phyloP scores from a whole-genome alignment of 352 stramenopile genomes.

The Globisporangium ultimum region DNA sequence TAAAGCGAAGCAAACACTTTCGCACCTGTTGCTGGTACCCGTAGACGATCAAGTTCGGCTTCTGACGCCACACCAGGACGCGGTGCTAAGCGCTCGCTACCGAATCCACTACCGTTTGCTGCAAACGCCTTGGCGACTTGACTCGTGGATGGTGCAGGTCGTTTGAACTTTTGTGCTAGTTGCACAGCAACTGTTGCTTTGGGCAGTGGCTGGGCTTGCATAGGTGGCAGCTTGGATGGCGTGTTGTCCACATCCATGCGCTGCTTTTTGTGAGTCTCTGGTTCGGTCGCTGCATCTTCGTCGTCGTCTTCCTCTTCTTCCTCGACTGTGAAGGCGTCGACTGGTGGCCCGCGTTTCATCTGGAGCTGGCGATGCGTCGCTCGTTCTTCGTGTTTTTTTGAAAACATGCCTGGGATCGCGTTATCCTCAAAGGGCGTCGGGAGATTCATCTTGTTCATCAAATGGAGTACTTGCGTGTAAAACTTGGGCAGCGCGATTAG shows the following conservation, averaged over 20 bases:
- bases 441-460: slow-evolving; percentile 93
- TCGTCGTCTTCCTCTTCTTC: slow-evolving; percentile 34
- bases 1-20: not conserved
- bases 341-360: slow-evolving; percentile 20
- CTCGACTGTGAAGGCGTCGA: slow-evolving; percentile 29
- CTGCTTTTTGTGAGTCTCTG: slow-evolving; percentile 4
- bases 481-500: slow-evolving; percentile 84
- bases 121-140: slow-evolving; percentile 24
- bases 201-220: too few species aligned
- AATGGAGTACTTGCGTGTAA: slow-evolving; percentile 88
- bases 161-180: slow-evolving; percentile 1
- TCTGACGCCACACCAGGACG: slow-evolving; percentile 59
- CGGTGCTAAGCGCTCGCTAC: slow-evolving; percentile 2
- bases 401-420: slow-evolving; percentile 68
- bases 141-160: not conserved
- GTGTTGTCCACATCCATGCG: not conserved
- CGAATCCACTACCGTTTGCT: not conserved
- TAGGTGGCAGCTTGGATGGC: not conserved
- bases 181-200: not conserved
- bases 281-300: not conserved
- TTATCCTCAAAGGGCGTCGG: slow-evolving; percentile 72
- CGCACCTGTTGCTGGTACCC: slow-evolving; percentile 30
- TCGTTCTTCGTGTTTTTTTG: slow-evolving; percentile 17
- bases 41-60: slow-evolving; percentile 45
- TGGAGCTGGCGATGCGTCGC: not conserved